phyloP scores from a whole-genome alignment of 2,329 filamentous ascomycete species.

The Pseudocercospora crystallina region DNA sequence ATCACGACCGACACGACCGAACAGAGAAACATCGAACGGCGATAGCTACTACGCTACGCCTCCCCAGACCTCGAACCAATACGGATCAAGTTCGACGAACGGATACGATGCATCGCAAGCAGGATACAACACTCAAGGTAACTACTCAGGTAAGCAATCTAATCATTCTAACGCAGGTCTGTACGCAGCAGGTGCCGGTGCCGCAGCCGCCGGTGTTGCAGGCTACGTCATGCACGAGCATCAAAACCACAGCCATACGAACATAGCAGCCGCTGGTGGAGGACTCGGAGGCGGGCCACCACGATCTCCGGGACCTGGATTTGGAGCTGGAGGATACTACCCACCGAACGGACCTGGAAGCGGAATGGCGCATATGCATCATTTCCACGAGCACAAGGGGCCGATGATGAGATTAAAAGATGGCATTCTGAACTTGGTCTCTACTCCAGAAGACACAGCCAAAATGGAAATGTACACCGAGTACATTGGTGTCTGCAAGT shows the following conservation, averaged over 20 bases:
- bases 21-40: constrained; percentile 21
- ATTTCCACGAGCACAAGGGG: constrained; percentile 54
- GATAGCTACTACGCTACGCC: constrained; percentile 19
- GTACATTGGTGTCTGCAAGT: constrained; percentile 63
- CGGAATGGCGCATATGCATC: constrained; percentile 26
- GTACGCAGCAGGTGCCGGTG: constrained; percentile 48
- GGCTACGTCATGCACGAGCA: constrained; percentile 47
- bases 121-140: constrained; percentile 8
- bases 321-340: constrained; percentile 16
- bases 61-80: constrained; percentile 4
- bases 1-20: constrained; percentile 11
- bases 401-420: constrained; percentile 61
- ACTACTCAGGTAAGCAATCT: constrained; percentile 43
- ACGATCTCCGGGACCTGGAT: constrained; percentile 14
- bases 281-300: constrained; percentile 24
- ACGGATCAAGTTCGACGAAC: constrained; percentile 9
- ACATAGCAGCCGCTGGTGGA: constrained; percentile 19
- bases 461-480: constrained; percentile 69
- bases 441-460: constrained; percentile 57
- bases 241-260: constrained; percentile 24
- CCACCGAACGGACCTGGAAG: constrained; percentile 12
- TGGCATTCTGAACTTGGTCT: constrained; percentile 45
- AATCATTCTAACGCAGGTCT: constrained; percentile 45
- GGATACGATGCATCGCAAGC: constrained; percentile 6
- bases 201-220: constrained; percentile 42